phyloP scores from a whole-genome alignment of 1,284 basidiomycete species.

The Flammula alnicola region DNA sequence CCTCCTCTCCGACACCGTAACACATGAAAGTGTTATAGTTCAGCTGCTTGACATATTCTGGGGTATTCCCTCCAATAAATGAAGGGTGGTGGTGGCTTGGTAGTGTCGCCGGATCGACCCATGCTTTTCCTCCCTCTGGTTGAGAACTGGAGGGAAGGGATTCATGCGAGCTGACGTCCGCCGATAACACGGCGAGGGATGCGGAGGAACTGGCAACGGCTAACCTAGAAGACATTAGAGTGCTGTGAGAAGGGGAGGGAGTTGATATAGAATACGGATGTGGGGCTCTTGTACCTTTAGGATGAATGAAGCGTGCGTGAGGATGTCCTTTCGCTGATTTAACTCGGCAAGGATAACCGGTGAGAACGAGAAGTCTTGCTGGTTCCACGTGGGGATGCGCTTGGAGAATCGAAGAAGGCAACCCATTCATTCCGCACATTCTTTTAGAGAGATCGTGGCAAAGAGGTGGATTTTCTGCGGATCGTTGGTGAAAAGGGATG shows the following conservation, averaged over 20 bases:
- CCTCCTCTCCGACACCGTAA: conserved; percentile 66
- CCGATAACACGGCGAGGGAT: conserved; percentile 25
- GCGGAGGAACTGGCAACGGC: conserved; percentile 27
- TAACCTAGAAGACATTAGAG: conserved; percentile 33
- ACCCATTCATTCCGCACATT: conserved; percentile 25
- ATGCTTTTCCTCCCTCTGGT: conserved; percentile 37
- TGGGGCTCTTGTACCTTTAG: conserved; percentile 26
- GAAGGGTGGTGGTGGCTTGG: conserved; percentile 59
- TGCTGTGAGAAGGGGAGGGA: conserved; percentile 15
- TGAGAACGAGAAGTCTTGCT: conserved; percentile 30
- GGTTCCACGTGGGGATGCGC: conserved; percentile 26
- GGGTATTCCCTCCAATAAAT: conserved; percentile 62
- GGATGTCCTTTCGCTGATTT: conserved; percentile 27
- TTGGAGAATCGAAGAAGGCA: conserved; percentile 25
- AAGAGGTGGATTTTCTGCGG: conserved; percentile 41
- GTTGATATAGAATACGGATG: conserved; percentile 15
- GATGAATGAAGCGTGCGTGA: conserved; percentile 19
- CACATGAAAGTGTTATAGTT: conserved; percentile 65
- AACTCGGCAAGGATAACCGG: conserved; percentile 29
- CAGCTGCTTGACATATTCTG: conserved; percentile 63
- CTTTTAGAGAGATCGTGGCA: conserved; percentile 23
- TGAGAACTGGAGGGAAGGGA: conserved; percentile 19
- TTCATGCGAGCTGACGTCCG: conserved; percentile 23
- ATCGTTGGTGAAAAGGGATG: conserved; percentile 35
- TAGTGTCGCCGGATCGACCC: conserved; percentile 66